Evolutionary conservation across 1,284 basidiomycete genomes (phyloP).

Genomic region (Albatrellus sp.): DNA sequence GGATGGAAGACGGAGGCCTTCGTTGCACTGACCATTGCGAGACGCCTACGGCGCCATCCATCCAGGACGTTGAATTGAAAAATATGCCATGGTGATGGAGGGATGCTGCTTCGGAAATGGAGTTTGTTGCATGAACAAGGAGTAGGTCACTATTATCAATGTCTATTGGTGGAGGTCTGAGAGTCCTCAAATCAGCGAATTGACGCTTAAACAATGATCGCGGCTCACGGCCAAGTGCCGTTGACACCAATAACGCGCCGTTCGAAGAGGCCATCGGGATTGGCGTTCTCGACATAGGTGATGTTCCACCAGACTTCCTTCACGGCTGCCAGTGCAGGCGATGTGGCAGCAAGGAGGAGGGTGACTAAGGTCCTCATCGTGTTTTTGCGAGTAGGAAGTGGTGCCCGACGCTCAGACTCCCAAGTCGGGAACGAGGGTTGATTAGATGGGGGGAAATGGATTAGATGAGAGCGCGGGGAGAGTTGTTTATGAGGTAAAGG

Average conservation of each 20-base stretch:
- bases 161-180: conserved; percentile 68
- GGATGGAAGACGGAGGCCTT: neutral
- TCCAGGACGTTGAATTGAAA: conserved; percentile 78
- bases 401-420: neutral
- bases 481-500: neutral
- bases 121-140: conserved; percentile 66
- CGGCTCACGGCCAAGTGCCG: conserved; percentile 77
- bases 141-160: conserved; percentile 65
- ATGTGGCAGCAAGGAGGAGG: conserved; percentile 18
- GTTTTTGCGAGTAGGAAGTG: neutral
- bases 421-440: conserved; percentile 1
- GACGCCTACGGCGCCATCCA: conserved; percentile 77
- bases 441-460: neutral
- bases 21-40: conserved; percentile 59
- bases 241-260: conserved; percentile 81
- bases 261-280: conserved; percentile 64
- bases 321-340: conserved; percentile 38
- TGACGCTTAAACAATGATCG: neutral
- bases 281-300: conserved; percentile 56
- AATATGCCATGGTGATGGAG: conserved; percentile 90
- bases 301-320: conserved; percentile 75
- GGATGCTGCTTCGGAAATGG: conserved; percentile 46
- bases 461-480: neutral
- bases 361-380: too few relatives aligned
- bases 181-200: neutral